Conservation (phyloP, 495 filamentous ascomycete genomes). For the Mytilinidion resinicola region DNA sequence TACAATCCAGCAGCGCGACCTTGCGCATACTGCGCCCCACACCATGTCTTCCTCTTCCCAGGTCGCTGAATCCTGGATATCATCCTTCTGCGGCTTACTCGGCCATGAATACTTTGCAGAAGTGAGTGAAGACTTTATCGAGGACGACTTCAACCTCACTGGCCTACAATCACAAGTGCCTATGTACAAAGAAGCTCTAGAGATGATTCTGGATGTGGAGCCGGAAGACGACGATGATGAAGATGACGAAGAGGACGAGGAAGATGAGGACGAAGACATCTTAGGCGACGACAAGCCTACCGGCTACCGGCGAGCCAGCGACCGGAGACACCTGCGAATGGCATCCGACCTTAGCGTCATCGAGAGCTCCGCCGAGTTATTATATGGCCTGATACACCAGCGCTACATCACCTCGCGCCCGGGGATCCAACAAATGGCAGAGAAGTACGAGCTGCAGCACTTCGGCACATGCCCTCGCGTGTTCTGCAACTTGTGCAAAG, state of each 20-base stretch:
- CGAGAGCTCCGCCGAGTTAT: conserved; percentile 91
- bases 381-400: conserved; percentile 97
- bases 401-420: conserved; percentile 96
- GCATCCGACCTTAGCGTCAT: conserved; percentile 89
- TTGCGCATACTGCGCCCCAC: not conserved
- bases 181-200: conserved; percentile 95
- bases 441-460: conserved; percentile 94
- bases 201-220: conserved; percentile 99
- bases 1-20: not conserved
- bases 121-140: conserved; percentile 97
- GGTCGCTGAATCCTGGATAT: conserved; percentile 92
- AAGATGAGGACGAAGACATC: conserved; percentile 59
- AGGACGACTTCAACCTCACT: conserved; percentile 98
- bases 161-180: conserved; percentile 90
- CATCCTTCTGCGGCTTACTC: conserved; percentile 87
- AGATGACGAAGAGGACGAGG: conserved; percentile 61
- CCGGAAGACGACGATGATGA: conserved; percentile 89
- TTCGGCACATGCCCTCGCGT: conserved; percentile 91
- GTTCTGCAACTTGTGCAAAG: conserved; percentile 76
- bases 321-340: conserved; percentile 77
- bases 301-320: conserved; percentile 52
- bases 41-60: conserved; percentile 64
- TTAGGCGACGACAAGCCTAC: conserved; percentile 34
- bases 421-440: conserved; percentile 97
- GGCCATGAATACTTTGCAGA: conserved; percentile 99